Base-by-base conservation (phyloP, 106 monocot species). In the Platanthera guangdongensis region DNA sequence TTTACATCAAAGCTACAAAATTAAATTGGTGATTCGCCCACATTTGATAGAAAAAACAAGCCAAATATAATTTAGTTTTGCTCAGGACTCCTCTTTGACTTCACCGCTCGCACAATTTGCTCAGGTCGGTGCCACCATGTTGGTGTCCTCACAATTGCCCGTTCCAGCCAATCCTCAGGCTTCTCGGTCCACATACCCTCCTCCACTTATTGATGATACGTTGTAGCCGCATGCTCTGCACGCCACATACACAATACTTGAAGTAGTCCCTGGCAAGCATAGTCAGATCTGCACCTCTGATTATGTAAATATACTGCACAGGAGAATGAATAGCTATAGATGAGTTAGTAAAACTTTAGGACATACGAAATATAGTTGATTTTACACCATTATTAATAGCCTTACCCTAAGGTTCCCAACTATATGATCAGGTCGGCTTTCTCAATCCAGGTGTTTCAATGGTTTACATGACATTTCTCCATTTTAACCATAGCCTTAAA, bases 271-370 rank as follows among this genome's bases (percentile, higher is more conserved):
- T 86, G 8, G 73, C 82, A 45, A 97, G 86, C 74, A 78, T 78
- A 0, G 52, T 51, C 46, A 93, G 25, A 60, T 93, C 93, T 65
- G 89, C 91, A 4, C 97, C 97, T 74, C 83, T 74, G 75, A 97
- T 91, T 75, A 97, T 81, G 75, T 89, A 88, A 72, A 91, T 77
- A 55, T 97, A 97, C 97, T 94, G 81, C 73, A 81, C 30, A 82
- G 8, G 57, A 71, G 75, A 53, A 77, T 52, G 47, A 73, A 11
- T 16, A 71, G 22, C 12, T 1, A 71, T 9, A 0, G 15, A 68
- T 62, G 21, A 21, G 7, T 62, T 1, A 5, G 22, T 62, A 22
- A 55, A 55, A 21, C 6, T 62, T 62, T 62, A 2, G 16, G 14
- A 3, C 32, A 32, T 32, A 32, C 32, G 2, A 32, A 32, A 32